phyloP scores from a whole-genome alignment of 2,329 filamentous ascomycete species.

The Pestalotiopsis fici region DNA sequence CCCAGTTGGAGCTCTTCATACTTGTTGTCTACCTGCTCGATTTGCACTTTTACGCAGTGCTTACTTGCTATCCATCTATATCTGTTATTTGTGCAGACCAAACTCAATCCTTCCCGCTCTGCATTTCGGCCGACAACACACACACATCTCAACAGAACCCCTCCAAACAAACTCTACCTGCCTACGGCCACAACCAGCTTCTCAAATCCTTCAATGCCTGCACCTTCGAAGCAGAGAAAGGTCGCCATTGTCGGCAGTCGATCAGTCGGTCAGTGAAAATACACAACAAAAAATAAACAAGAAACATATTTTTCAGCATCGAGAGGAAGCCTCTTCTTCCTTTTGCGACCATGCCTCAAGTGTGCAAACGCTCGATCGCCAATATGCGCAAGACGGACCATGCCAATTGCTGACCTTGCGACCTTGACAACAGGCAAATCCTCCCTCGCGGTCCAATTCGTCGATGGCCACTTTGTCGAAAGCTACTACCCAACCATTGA shows the following conservation, averaged over 20 bases:
- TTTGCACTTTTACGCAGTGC: too few relatives aligned
- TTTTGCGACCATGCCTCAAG: neutral
- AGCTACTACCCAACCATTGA: conserved; percentile 99
- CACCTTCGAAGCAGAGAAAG: conserved; percentile 75
- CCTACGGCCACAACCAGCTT: neutral
- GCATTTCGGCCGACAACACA: neutral
- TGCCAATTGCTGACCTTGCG: conserved; percentile 5
- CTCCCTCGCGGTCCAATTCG: conserved; percentile 93
- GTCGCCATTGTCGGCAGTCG: conserved; percentile 82
- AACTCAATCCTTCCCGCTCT: neutral
- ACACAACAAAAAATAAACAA: neutral
- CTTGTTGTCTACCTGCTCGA: neutral
- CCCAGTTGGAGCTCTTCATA: neutral
- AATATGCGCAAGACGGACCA: neutral
- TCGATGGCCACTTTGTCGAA: conserved; percentile 97
- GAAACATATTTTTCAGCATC: neutral
- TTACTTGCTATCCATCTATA: neutral
- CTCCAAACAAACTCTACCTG: neutral
- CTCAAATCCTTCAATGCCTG: conserved; percentile 50
- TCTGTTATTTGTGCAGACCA: neutral
- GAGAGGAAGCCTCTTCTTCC: too few relatives aligned
- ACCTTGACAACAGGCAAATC: conserved; percentile 75
- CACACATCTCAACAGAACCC: neutral
- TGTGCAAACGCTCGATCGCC: neutral
- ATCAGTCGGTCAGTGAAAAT: conserved; percentile 66